Evolutionary conservation across 148 eudicot genomes (phyloP), one percentile per base, ranked within the genome.

Genomic region (Rhododendron ovatum): DNA sequence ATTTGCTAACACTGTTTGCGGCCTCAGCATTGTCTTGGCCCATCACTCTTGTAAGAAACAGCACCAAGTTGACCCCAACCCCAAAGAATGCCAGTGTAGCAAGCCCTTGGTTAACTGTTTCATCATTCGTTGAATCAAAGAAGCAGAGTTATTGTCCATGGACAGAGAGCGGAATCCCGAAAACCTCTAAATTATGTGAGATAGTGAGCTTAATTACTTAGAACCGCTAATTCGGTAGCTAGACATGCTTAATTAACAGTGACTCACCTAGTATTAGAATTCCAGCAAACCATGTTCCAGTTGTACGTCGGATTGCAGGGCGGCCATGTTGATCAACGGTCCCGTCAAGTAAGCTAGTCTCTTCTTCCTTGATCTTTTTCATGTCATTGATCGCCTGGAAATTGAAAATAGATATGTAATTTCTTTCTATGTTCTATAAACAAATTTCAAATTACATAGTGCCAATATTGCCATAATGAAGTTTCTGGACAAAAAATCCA

Each of bases 1-100:
- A 94, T 89, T 92, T 94, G 91, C 98, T 94, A 2, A 94, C 98
- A 48, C 83, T 91, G 71, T 94, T 94, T 20, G 98, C 95, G 12
- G 98, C 98, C 82, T 89, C 93, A 3, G 98, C 95, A 82, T 92
- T 94, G 88, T 86, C 88, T 90, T 93, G 94, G 22, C 98, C 96
- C 86, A 93, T 82, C 24, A 93, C 98, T 86, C 95, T 88, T 35
- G 93, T 94, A n/a, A 93, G 84, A 85, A 92, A 94, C 82, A 94
- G 50, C 78, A 94, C 98, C 87, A 93, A 76, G 88, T 94, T 94
- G 76, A 94, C 98, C 43, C 94, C 94, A 7, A 94, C 90, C 6
- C 98, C 98, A 39, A 92, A 94, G 81, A 94, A 94, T 83, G 98
- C 95, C 55, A 94, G 80, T 77, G 98, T 93, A 3, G 93, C 94